These are phyloP conservation scores for Chernovozyma aurita DNA, from an alignment of 1,139 yeast species.

Conservation along the genomic window DNA sequence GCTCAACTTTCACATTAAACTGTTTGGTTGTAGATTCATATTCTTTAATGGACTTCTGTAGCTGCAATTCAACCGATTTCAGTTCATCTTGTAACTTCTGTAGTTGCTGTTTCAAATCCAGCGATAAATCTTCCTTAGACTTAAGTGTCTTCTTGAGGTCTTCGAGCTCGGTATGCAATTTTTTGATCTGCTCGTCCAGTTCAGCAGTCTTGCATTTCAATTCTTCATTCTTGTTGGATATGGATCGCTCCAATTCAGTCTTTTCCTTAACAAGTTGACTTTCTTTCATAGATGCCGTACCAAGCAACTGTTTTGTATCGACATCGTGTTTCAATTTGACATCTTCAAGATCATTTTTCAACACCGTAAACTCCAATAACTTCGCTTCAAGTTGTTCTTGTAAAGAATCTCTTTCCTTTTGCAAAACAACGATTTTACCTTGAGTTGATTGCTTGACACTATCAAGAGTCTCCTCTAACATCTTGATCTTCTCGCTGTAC, in stretches of 20 bases:
- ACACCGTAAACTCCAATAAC: constrained; percentile 2
- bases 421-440: constrained; percentile 7
- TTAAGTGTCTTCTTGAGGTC: not conserved
- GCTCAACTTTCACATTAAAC: not conserved
- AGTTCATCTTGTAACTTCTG: constrained; percentile 1
- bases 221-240: not conserved
- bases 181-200: constrained; percentile 4
- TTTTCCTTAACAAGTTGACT: not conserved
- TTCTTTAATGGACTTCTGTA: not conserved
- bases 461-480: constrained; percentile 14
- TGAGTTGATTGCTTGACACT: constrained; percentile 11
- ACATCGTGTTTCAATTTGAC: not conserved
- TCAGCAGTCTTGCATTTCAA: constrained; percentile 1
- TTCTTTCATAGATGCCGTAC: not conserved
- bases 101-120: not conserved
- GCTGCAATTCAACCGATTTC: constrained; percentile 1
- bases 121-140: not conserved
- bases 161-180: not conserved
- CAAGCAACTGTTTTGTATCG: not conserved
- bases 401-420: constrained; percentile 8
- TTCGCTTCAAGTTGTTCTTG: constrained; percentile 1
- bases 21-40: not conserved
- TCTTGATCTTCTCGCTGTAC: constrained; percentile 30
- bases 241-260: constrained; percentile 1
- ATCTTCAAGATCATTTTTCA: constrained; percentile 4